A percentile compares a stretch with the other conserved stretches of the same genome.
These are phyloP conservation scores for Aspergillus carbonarius DNA, from an alignment of 2,329 filamentous ascomycete genomes.

Conservation along the genomic window DNA sequence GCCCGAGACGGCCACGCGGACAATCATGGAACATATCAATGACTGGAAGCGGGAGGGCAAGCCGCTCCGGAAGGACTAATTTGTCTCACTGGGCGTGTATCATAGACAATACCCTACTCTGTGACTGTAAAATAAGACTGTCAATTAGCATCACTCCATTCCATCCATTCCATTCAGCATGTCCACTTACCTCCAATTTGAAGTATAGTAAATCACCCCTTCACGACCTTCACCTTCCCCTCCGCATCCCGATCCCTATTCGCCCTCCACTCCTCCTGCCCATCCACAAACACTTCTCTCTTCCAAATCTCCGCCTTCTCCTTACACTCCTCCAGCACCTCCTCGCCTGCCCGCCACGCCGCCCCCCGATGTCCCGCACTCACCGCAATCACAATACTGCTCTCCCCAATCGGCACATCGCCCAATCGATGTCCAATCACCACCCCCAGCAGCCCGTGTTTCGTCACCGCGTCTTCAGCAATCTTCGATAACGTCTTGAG, in stretches of 20 bases:
- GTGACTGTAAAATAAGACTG: conserved; percentile 1
- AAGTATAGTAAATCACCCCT: neutral
- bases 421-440: conserved; percentile 84
- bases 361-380: conserved; percentile 78
- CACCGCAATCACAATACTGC: conserved; percentile 87
- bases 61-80: conserved; percentile 49
- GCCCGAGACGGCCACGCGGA: conserved; percentile 75
- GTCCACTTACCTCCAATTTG: conserved; percentile 5
- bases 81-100: conserved; percentile 18
- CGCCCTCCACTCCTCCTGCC: conserved; percentile 75
- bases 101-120: conserved; percentile 31
- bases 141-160: neutral
- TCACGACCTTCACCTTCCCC: conserved; percentile 28
- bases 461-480: conserved; percentile 48
- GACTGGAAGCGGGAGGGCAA: conserved; percentile 63
- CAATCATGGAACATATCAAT: conserved; percentile 83
- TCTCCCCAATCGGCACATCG: conserved; percentile 82
- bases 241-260: conserved; percentile 71
- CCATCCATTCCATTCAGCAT: neutral
- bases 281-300: conserved; percentile 78
- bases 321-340: conserved; percentile 85
- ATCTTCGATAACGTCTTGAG: conserved; percentile 42
- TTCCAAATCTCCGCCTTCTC: conserved; percentile 93
- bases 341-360: conserved; percentile 85
- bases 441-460: conserved; percentile 68